phyloP scores from a whole-genome alignment of 1,284 basidiomycete species.

The Agaricales sp. region DNA sequence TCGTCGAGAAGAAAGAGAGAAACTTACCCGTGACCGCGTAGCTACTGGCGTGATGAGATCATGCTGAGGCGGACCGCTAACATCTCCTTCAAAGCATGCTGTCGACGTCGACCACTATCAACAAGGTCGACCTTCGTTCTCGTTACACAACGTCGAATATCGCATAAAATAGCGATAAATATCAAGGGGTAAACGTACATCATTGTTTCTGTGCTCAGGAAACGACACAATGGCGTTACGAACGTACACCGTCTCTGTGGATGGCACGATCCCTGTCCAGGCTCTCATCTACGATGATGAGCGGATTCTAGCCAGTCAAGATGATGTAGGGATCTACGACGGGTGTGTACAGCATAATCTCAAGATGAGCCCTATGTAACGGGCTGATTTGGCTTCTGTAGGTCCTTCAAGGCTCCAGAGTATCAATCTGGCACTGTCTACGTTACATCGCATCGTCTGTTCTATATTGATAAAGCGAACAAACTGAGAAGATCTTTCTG shows the following conservation, averaged over 20 bases:
- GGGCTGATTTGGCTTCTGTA: constrained; percentile 4
- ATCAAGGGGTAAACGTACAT: too few species aligned
- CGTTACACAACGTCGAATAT: too few species aligned
- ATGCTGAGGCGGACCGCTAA: too few species aligned
- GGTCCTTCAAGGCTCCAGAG: constrained; percentile 31
- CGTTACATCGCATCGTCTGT: constrained; percentile 78
- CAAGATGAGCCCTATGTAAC: too few species aligned
- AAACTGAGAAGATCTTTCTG: constrained; percentile 43
- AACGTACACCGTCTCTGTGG: constrained; percentile 42
- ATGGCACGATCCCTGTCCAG: constrained; percentile 64
- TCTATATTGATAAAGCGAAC: constrained; percentile 63
- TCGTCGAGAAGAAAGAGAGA: too few species aligned
- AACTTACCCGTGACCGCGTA: too few species aligned
- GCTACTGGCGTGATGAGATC: too few species aligned
- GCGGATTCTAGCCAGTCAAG: constrained; percentile 61
- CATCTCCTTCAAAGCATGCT: too few species aligned
- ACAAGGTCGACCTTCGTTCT: too few species aligned
- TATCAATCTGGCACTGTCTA: constrained; percentile 68
- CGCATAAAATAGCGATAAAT: too few species aligned
- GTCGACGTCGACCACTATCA: too few species aligned
- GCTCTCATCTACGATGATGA: constrained; percentile 77
- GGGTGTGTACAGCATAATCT: constrained; percentile 57
- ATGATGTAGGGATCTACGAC: constrained; percentile 81
- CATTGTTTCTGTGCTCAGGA: too few species aligned
- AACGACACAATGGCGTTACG: constrained; percentile 39